Evolutionary conservation across 768 basidiomycete genomes (phyloP).

Genomic region (Boletales sp.): DNA sequence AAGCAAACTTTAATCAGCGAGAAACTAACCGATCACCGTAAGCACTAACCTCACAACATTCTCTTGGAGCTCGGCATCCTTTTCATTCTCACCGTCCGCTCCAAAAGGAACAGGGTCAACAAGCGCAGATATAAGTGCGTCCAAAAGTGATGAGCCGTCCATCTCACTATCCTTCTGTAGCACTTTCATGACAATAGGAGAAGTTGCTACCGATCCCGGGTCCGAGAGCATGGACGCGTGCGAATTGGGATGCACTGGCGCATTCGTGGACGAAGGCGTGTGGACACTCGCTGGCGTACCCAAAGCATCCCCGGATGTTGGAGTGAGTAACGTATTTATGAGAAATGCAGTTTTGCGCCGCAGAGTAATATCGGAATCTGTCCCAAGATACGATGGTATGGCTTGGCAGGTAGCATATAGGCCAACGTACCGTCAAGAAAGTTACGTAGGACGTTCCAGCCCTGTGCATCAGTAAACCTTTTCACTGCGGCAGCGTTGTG

Average conservation of each 20-base stretch:
- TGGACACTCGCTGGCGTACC: slow-evolving; percentile 13
- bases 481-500: slow-evolving; percentile 69
- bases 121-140: slow-evolving; percentile 50
- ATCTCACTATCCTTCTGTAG: slow-evolving; percentile 36
- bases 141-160: slow-evolving; percentile 36
- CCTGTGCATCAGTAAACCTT: slow-evolving; percentile 46
- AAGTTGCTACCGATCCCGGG: slow-evolving; percentile 52
- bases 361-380: slow-evolving; percentile 75
- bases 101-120: slow-evolving; percentile 59
- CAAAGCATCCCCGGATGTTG: slow-evolving; percentile 27
- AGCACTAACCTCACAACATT: slow-evolving; percentile 50
- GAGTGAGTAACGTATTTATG: slow-evolving; percentile 64
- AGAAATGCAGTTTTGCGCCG: slow-evolving; percentile 80
- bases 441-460: slow-evolving; percentile 61
- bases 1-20: background rate
- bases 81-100: slow-evolving; percentile 60
- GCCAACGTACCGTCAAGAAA: slow-evolving; percentile 56
- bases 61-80: slow-evolving; percentile 64
- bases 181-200: slow-evolving; percentile 44
- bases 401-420: background rate
- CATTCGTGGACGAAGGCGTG: slow-evolving; percentile 19
- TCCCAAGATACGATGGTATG: slow-evolving; percentile 2
- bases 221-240: slow-evolving; percentile 61
- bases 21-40: background rate
- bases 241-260: slow-evolving; percentile 65